A percentile compares a stretch with the other conserved stretches of the same genome.
Conservation (phyloP, 2,329 filamentous ascomycete genomes). For the Metarhizium sp. region DNA sequence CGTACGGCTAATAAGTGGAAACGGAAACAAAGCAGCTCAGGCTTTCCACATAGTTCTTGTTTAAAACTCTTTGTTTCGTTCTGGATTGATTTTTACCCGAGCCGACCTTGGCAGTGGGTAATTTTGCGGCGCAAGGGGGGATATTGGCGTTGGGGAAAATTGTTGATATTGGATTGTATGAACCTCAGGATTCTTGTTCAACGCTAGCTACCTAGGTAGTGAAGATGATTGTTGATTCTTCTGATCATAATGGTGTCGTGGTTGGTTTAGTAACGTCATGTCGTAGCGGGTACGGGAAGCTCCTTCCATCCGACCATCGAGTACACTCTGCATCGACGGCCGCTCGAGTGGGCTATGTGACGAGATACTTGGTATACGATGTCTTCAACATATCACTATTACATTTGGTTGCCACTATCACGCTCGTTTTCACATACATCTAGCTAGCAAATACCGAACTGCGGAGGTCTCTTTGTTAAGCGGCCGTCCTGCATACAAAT, state of each 20-base stretch:
- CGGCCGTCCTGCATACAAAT: not conserved
- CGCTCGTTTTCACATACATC: not conserved
- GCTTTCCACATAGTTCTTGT: not conserved
- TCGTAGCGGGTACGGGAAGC: not conserved
- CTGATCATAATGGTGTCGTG: not conserved
- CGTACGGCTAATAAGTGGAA: not conserved
- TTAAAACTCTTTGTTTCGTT: not conserved
- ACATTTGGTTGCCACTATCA: not conserved
- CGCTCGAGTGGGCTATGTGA: not conserved
- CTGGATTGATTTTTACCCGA: not conserved
- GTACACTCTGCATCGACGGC: not conserved
- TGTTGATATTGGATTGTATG: not conserved
- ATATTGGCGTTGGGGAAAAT: constrained; percentile 2
- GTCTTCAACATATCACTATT: not conserved
- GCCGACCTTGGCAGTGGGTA: constrained; percentile 5
- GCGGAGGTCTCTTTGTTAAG: not conserved
- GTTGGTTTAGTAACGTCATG: not conserved
- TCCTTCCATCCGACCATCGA: not conserved
- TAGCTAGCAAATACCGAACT: not conserved
- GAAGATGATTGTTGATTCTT: not conserved
- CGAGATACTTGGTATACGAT: not conserved
- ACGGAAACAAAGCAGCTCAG: not conserved
- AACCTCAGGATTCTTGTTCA: not conserved
- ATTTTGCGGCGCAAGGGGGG: constrained; percentile 7
- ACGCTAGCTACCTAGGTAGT: not conserved